A percentile compares a stretch with the other conserved stretches of the same genome.
These are phyloP conservation scores for Aristolochia contorta DNA, from an alignment of 164 flowering plant species.

Conservation along the genomic window DNA sequence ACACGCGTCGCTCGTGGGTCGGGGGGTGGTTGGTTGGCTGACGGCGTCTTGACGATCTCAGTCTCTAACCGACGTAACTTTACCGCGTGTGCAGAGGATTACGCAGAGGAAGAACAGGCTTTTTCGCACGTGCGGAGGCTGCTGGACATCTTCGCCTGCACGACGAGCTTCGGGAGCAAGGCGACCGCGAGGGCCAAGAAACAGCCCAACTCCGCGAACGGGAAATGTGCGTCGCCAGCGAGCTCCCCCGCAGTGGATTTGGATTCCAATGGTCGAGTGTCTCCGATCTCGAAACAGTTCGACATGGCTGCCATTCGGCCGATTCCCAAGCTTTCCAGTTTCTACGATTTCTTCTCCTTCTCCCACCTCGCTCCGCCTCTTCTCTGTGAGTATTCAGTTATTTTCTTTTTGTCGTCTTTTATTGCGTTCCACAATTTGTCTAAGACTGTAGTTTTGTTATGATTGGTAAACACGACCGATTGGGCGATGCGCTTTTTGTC, in stretches of 20 bases:
- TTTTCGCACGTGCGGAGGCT: conserved; percentile 78
- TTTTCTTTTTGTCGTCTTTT: not conserved
- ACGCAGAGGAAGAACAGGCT: conserved; percentile 48
- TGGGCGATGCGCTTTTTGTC: not conserved
- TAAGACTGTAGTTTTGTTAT: not conserved
- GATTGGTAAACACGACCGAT: not conserved
- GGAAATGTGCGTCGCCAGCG: too few species aligned
- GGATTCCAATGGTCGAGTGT: conserved; percentile 7
- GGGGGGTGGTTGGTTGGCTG: too few species aligned
- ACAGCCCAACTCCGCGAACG: not conserved
- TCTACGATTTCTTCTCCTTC: conserved; percentile 90
- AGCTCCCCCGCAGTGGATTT: too few species aligned
- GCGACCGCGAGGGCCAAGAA: conserved; percentile 15
- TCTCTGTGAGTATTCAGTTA: conserved; percentile 31
- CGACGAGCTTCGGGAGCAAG: conserved; percentile 53
- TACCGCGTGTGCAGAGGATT: conserved; percentile 48
- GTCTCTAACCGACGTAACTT: not conserved
- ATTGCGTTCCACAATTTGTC: not conserved
- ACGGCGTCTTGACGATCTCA: not conserved
- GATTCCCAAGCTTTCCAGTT: conserved; percentile 73
- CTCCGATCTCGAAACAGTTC: conserved; percentile 31
- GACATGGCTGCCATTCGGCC: conserved; percentile 85
- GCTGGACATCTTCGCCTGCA: conserved; percentile 85
- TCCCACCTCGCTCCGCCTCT: conserved; percentile 71
- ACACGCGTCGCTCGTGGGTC: too few species aligned